Percentiles rank a stretch among this genome's conserved stretches.
These are phyloP conservation scores for Falciphora oryzae DNA, from an alignment of 2,329 filamentous ascomycete species.

Conservation along the genomic window DNA sequence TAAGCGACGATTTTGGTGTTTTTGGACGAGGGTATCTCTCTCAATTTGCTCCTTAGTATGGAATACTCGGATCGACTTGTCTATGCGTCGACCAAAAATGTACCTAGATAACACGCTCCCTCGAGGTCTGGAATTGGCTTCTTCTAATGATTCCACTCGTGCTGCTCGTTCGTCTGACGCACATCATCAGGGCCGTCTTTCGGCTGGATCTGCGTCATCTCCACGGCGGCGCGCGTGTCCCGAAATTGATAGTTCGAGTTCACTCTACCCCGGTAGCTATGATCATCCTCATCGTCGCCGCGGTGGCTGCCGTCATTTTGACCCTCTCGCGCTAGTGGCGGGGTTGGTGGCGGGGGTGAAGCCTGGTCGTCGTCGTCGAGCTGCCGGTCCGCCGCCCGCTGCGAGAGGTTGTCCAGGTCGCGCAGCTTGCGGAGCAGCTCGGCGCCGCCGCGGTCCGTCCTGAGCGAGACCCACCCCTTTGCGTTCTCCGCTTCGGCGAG, in stretches of 20 bases:
- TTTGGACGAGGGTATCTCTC: neutral
- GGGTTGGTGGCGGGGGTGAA: too few relatives aligned
- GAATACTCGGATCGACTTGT: too few relatives aligned
- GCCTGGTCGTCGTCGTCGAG: neutral
- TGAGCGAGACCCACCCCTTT: slow-evolving; percentile 2
- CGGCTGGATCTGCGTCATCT: neutral
- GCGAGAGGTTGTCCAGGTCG: slow-evolving; percentile 2
- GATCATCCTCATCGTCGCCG: neutral
- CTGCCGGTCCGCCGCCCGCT: neutral
- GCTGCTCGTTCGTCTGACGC: neutral
- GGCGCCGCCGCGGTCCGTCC: slow-evolving; percentile 13
- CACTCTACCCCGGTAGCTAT: neutral
- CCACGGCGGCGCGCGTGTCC: neutral
- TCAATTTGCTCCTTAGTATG: neutral
- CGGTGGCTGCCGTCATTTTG: neutral
- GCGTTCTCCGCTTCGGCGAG: neutral
- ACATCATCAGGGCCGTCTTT: neutral
- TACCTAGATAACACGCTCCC: too few relatives aligned
- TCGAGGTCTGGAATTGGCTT: neutral
- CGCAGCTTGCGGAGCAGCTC: slow-evolving; percentile 16
- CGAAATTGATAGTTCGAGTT: neutral
- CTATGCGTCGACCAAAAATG: too few relatives aligned
- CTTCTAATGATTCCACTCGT: neutral
- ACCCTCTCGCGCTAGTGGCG: neutral
- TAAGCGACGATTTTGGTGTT: neutral